Evolutionary conservation across 768 basidiomycete species (phyloP), one percentile per base, ranked within the genome.

Genomic region (Coprinopsis cinerea): DNA sequence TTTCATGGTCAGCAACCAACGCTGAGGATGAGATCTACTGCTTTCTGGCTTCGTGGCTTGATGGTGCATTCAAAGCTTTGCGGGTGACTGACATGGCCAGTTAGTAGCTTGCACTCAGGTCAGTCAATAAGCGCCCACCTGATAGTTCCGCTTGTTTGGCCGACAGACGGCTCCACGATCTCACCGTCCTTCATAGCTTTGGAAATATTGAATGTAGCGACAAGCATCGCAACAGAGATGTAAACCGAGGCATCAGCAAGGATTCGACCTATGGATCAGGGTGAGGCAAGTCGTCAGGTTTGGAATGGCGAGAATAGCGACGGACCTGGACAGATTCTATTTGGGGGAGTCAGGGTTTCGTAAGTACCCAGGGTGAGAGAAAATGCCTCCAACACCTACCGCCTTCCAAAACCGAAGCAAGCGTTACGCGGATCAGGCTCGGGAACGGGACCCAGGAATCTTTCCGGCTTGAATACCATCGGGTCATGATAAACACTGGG

Each of bases 321-420:
- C 44, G 30, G 48, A 66, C 68, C 67, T 46, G 69, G 67, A 48
- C 67, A 68, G 17, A 70, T 69, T 54, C 69, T 66, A 37, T 44
- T 20, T 23, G 18, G 23, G n/a, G n/a, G n/a, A 40, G 27, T 52
- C 49, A 24, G 9, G 34, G 23, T n/a, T n/a, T 44, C n/a, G n/a
- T n/a, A n/a, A n/a, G n/a, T n/a, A n/a, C 14, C 15, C 5, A 25
- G 37, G 25, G 47, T 34, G 20, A 26, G 14, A 27, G 9, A 15
- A 11, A 22, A n/a, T n/a, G n/a, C n/a, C n/a, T n/a, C n/a, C n/a
- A 13, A 32, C 37, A 37, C 53, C 41, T 35, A 62, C 69, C 80
- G 71, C 58, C 80, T 61, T 25, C 78, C 79, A 45, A 79, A 82
- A 2, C 80, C 80, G 50, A 79, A 82, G 44, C 70, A 73, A 34